These are phyloP conservation scores for Boletales sp. DNA, from an alignment of 768 basidiomycete species.

Conservation along the genomic window DNA sequence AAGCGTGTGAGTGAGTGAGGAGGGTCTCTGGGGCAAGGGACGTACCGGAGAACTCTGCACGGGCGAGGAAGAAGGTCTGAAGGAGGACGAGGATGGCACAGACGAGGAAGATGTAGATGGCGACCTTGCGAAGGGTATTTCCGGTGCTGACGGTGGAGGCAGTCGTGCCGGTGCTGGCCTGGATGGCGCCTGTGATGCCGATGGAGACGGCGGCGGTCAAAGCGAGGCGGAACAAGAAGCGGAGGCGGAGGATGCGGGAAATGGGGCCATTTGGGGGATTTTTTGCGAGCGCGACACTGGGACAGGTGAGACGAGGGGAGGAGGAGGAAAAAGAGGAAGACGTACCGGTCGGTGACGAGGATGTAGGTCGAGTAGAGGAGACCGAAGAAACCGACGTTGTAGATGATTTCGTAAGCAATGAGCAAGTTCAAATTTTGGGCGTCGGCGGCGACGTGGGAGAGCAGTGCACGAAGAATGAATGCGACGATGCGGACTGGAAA, in stretches of 20 bases:
- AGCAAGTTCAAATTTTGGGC: constrained; percentile 19
- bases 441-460: constrained; percentile 15
- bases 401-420: constrained; percentile 30
- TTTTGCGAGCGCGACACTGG: constrained; percentile 10
- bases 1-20: background rate
- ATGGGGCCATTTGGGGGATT: constrained; percentile 16
- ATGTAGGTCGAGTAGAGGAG: constrained; percentile 27
- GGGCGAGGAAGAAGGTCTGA: constrained; percentile 18
- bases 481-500: constrained; percentile 14
- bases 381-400: constrained; percentile 34
- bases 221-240: constrained; percentile 22
- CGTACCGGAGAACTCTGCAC: constrained; percentile 13
- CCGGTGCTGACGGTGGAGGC: constrained; percentile 11
- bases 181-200: constrained; percentile 27
- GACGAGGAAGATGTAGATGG: constrained; percentile 29
- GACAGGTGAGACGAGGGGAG: background rate
- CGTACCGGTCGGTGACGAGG: constrained; percentile 31
- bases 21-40: no score
- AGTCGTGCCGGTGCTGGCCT: constrained; percentile 4
- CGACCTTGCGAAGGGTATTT: constrained; percentile 23
- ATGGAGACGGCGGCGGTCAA: constrained; percentile 24
- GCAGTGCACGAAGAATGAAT: constrained; percentile 15
- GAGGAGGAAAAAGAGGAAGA: background rate
- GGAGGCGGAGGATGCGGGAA: constrained; percentile 14
- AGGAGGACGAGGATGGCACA: constrained; percentile 20